Conservation (phyloP, 192 early-diverging fungal species). For the Haplosporangium gracile region DNA sequence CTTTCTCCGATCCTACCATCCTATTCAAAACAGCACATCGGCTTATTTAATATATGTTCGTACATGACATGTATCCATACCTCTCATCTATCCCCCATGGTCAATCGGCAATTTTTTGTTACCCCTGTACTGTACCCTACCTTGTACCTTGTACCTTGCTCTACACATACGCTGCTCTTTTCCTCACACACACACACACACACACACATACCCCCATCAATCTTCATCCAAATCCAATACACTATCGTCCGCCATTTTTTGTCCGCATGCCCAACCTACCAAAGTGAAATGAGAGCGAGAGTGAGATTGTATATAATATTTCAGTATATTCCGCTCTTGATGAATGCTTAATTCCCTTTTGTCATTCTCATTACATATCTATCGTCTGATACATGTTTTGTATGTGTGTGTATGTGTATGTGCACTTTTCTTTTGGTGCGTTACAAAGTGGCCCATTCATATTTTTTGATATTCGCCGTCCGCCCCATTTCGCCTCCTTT, state of each 20-base stretch:
- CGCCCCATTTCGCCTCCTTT: neutral
- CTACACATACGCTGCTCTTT: neutral
- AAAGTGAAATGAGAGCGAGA: no score
- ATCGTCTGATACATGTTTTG: neutral
- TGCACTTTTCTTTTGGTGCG: neutral
- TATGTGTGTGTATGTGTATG: neutral
- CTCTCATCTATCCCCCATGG: neutral
- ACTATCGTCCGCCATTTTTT: no score
- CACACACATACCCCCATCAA: neutral
- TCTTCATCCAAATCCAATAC: no score
- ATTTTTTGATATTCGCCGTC: neutral
- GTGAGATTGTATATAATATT: no score
- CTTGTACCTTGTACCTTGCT: neutral
- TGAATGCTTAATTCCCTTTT: neutral
- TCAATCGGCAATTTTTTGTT: neutral
- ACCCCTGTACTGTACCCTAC: neutral
- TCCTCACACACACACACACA: neutral
- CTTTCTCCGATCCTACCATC: neutral
- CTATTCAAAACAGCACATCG: no score
- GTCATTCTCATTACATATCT: neutral
- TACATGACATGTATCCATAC: neutral
- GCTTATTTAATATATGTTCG: no score
- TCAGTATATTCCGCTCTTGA: no score
- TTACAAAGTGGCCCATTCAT: neutral
- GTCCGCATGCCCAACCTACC: no score